Evolutionary conservation across 192 early-diverging fungal species (phyloP), one percentile per base, ranked within the genome.

Genomic region (Coemansia reversa): DNA sequence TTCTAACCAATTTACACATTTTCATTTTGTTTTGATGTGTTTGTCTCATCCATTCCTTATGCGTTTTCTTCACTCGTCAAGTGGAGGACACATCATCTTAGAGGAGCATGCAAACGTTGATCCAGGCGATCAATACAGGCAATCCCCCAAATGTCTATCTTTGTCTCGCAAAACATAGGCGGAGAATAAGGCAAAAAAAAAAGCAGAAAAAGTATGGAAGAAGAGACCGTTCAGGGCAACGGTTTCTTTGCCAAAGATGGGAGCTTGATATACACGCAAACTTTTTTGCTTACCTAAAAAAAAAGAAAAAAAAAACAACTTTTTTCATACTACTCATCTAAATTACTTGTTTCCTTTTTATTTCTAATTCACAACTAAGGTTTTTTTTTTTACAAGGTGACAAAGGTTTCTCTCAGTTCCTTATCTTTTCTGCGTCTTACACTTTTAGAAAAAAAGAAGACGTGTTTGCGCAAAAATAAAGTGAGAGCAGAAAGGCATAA

Each of bases 371-470:
- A 29, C 25, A 29, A 22, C 18, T 35, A 11, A 35, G 33, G 8
- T 58, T 33, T 58, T 14, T 23, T 57, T 57, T 57, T n/a, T 58
- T 28, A 12, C 29, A 58, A 7, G 25, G n/a, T 8, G 32, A 29
- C 22, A 57, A 20, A 28, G 2, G 14, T 12, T 35, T 35, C 7
- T 35, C 33, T 35, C 27, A 27, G 33, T 35, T 35, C 11, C 33
- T 35, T 35, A 11, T 35, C 11, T 35, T 1, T 35, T 11, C 7
- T 11, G 33, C 6, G 33, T 35, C 33, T 45, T 45, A 14, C 7
- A 14, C 39, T 45, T 45, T 45, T 45, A 4, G 12, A 16, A 45
- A 16, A 45, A 16, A 45, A 45, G 7, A 35, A 11, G 39, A 14
- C 14, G 39, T 45, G 14, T 4, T 16, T 45, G 39, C 39, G 1